Conservation (phyloP, 306 rosid genomes). For the Fragaria vesca region DNA sequence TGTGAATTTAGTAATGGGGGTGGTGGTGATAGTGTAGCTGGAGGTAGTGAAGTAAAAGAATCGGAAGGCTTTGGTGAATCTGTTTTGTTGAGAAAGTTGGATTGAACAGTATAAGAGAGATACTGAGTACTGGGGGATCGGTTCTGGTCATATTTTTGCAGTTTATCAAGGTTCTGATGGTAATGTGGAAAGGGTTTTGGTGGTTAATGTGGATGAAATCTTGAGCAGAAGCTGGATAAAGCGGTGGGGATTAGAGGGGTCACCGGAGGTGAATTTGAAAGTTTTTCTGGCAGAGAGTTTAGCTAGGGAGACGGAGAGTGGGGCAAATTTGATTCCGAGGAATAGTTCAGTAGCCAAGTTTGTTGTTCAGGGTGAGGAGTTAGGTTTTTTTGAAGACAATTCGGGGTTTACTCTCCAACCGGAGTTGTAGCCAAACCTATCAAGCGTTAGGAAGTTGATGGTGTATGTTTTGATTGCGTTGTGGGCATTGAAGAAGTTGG, state of each 20-base stretch:
- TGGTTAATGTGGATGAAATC: constrained; percentile 63
- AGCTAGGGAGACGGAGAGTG: constrained; percentile 76
- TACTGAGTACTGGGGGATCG: constrained; percentile 23
- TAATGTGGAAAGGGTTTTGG: constrained; percentile 51
- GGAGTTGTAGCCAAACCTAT: constrained; percentile 34
- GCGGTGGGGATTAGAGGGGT: constrained; percentile 15
- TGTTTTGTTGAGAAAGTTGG: no score
- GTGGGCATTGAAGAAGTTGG: constrained; percentile 66
- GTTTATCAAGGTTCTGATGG: constrained; percentile 56
- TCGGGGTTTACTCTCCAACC: constrained; percentile 48
- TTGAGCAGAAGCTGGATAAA: neutral
- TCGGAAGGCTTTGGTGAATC: no score
- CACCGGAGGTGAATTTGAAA: constrained; percentile 43
- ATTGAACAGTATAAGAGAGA: no score
- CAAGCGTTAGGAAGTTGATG: constrained; percentile 52
- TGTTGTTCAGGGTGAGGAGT: constrained; percentile 54
- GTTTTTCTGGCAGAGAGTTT: constrained; percentile 53
- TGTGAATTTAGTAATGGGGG: no score
- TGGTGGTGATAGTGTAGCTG: no score
- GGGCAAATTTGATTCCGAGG: constrained; percentile 64
- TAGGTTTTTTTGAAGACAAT: constrained; percentile 45
- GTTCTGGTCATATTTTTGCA: constrained; percentile 68
- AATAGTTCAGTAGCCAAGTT: constrained; percentile 81
- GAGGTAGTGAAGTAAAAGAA: no score
- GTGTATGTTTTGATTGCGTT: constrained; percentile 51